Evolutionary conservation across 225 moss, liverwort and hornwort species (phyloP).

Genomic region (Straminergon stramineum): DNA sequence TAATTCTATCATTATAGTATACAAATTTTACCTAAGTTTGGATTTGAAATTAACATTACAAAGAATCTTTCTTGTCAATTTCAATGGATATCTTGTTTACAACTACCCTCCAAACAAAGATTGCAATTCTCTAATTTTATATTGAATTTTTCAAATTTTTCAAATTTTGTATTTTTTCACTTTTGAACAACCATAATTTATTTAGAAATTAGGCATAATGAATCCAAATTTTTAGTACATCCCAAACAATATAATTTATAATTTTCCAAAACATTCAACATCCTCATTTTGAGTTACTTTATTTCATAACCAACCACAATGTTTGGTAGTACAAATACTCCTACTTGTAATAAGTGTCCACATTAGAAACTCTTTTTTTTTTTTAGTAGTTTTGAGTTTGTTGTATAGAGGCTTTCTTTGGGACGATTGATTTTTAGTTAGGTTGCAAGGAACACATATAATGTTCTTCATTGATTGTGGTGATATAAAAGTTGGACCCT

Average conservation of each 20-base stretch:
- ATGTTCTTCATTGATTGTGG: not conserved
- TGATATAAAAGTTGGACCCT: not conserved
- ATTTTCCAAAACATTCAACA: not conserved
- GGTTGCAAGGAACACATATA: not conserved
- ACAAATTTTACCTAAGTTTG: too few species aligned
- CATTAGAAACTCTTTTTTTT: not conserved
- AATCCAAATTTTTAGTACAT: not conserved
- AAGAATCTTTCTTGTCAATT: too few species aligned
- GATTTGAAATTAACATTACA: too few species aligned
- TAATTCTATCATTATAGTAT: not conserved
- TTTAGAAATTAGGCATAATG: not conserved
- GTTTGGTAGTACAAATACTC: too few species aligned
- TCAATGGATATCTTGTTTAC: too few species aligned
- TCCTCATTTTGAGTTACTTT: not conserved
- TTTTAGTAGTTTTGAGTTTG: not conserved
- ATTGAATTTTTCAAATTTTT: not conserved
- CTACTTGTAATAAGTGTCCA: accelerated
- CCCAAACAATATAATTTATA: not conserved
- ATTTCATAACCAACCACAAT: accelerated
- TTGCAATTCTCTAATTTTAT: not conserved
- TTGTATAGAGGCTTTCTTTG: too few species aligned
- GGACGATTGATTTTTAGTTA: too few species aligned
- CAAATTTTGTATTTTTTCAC: not conserved
- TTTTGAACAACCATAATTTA: not conserved
- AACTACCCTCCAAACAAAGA: not conserved